These are phyloP conservation scores for Aspergillus conjunctus DNA, from an alignment of 495 filamentous ascomycete species.

Conservation along the genomic window DNA sequence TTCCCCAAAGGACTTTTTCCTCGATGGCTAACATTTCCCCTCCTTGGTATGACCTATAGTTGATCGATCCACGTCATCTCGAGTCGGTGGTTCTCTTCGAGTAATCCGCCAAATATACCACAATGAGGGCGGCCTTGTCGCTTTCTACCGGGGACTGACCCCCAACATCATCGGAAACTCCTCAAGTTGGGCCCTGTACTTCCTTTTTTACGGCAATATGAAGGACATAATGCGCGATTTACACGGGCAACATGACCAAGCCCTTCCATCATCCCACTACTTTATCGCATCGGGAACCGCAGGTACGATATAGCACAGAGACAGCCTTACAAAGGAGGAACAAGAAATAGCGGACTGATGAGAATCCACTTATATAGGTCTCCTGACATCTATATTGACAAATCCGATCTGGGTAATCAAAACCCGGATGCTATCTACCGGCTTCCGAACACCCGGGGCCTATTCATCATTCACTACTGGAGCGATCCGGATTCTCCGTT, in stretches of 20 bases:
- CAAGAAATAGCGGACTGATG: not conserved
- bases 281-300: conserved; percentile 78
- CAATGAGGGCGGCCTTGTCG: conserved; percentile 60
- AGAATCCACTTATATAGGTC: conserved; percentile 38
- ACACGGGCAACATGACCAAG: conserved; percentile 19
- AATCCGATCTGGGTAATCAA: conserved; percentile 99
- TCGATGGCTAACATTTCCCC: not conserved
- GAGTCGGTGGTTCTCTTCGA: conserved; percentile 55
- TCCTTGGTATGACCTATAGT: conserved; percentile 32
- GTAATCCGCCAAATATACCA: conserved; percentile 56
- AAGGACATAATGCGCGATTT: conserved; percentile 48
- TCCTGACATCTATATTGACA: conserved; percentile 74
- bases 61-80: conserved; percentile 44
- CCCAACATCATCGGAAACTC: conserved; percentile 93
- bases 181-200: conserved; percentile 89
- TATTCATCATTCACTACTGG: conserved; percentile 79
- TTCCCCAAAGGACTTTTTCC: not conserved
- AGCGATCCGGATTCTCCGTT: conserved; percentile 58
- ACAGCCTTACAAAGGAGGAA: not conserved
- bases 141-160: conserved; percentile 84
- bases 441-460: conserved; percentile 69
- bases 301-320: conserved; percentile 44
- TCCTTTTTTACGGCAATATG: conserved; percentile 67
- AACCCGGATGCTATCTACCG: conserved; percentile 91
- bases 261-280: conserved; percentile 73